Conservation (phyloP, 768 basidiomycete genomes). For the Leucogyrophana mollusca region DNA sequence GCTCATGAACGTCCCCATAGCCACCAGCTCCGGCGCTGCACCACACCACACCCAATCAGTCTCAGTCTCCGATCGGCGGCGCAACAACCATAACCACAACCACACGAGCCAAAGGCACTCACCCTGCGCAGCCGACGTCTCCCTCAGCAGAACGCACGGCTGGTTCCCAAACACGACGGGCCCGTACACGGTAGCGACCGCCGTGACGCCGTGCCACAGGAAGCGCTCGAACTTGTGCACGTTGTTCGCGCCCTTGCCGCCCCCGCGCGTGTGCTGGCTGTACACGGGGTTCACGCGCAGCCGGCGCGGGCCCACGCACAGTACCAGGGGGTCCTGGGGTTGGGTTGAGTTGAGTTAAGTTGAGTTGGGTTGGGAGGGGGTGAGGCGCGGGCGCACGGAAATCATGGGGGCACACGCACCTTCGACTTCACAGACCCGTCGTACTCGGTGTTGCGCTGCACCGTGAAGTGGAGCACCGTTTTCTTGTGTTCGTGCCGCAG, state of each 20-base stretch:
- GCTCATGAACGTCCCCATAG: constrained; percentile 83
- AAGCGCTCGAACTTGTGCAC: constrained; percentile 96
- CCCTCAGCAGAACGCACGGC: constrained; percentile 74
- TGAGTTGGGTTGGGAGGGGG: no score
- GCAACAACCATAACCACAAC: background rate
- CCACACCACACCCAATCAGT: background rate
- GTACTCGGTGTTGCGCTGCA: constrained; percentile 96
- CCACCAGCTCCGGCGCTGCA: constrained; percentile 79
- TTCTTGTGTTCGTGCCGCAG: constrained; percentile 96
- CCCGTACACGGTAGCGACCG: constrained; percentile 85
- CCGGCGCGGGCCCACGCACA: constrained; percentile 88
- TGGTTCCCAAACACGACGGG: constrained; percentile 74
- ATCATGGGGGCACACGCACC: constrained; percentile 47
- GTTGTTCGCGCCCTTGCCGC: constrained; percentile 91
- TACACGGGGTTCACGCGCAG: constrained; percentile 84
- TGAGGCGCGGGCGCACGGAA: background rate
- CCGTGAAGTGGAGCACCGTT: constrained; percentile 86
- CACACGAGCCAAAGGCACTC: constrained; percentile 15
- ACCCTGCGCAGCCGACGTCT: constrained; percentile 70
- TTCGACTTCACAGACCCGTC: constrained; percentile 87
- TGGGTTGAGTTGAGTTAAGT: background rate
- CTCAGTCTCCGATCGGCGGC: no score
- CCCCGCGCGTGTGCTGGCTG: constrained; percentile 89
- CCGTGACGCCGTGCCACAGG: constrained; percentile 76
- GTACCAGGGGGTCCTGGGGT: constrained; percentile 75